A percentile compares a stretch with the other conserved stretches of the same genome.
These are phyloP conservation scores for Scorias spongiosa DNA, from an alignment of 2,329 filamentous ascomycete species.

Conservation along the genomic window DNA sequence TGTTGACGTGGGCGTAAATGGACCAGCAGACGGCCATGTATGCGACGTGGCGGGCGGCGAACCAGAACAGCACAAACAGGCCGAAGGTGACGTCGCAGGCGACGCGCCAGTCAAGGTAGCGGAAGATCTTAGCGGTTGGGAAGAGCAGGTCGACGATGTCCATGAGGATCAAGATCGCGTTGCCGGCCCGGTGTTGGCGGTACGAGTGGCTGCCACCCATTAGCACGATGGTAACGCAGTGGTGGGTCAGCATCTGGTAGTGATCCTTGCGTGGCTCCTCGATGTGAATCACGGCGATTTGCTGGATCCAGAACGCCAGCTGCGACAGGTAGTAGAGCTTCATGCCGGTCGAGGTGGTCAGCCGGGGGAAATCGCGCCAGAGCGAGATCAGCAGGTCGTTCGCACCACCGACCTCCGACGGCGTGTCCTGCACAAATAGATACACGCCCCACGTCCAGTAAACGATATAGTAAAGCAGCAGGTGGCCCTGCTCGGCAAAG, in stretches of 20 bases:
- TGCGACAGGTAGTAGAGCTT: constrained; percentile 87
- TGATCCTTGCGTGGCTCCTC: constrained; percentile 91
- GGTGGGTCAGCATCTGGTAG: constrained; percentile 89
- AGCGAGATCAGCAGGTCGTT: constrained; percentile 28
- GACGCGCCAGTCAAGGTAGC: constrained; percentile 64
- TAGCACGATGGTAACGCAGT: constrained; percentile 73
- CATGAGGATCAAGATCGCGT: constrained; percentile 81
- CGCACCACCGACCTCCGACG: constrained; percentile 6
- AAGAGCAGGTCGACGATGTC: constrained; percentile 64
- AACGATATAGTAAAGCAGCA: constrained; percentile 65
- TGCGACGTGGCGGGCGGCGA: constrained; percentile 65
- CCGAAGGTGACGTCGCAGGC: constrained; percentile 74
- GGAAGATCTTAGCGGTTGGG: constrained; percentile 64
- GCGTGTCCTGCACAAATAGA: constrained; percentile 17
- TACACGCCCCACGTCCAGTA: constrained; percentile 81
- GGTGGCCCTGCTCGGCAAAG: constrained; percentile 90
- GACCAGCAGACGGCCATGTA: constrained; percentile 74
- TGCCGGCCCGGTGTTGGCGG: constrained; percentile 73
- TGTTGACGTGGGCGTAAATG: constrained; percentile 51
- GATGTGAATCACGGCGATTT: constrained; percentile 85
- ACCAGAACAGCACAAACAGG: constrained; percentile 74
- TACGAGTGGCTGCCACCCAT: constrained; percentile 75
- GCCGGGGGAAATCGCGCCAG: constrained; percentile 73
- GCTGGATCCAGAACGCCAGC: constrained; percentile 85
- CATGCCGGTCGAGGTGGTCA: constrained; percentile 56